Evolutionary conservation across 164 flowering plant genomes (phyloP), one percentile per base, ranked within the genome.

Genomic region (Piper longum): DNA sequence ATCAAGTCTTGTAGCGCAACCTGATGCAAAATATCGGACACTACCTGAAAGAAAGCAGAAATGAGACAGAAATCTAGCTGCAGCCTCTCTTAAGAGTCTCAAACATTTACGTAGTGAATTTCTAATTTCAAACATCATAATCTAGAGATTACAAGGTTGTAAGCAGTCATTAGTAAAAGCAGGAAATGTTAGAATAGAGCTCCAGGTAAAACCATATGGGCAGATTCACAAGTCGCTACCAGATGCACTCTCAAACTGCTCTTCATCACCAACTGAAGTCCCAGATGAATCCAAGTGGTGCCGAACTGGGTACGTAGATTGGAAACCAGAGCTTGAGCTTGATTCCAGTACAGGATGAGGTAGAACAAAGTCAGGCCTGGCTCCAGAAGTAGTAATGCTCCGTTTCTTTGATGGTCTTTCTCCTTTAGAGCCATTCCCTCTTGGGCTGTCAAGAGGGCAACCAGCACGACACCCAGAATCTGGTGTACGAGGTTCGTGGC

Each of bases 401-500:
- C 82, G 60, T 69, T 77, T 85, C 77, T 87, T 86, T 9, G 51
- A 63, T 19, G 79, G 66, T 66, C 84, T 81, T 64, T 80, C 84
- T 26, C 36, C 36, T 26, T 26, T 26, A 26, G 36, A 26, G 36
- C 36, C 36, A 26, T 26, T 26, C 5, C 63, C 62, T 60, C 40
- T 12, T 11, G 58, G 63, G 41, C 57, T 66, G 57, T 51, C 68
- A 39, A 45, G 26, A 0, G 63, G 58, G 45, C 62, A 66, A 36
- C 65, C 79, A 61, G 61, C 63, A 14, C 73, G 75, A 64, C 84
- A 80, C 41, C 82, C 83, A 57, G 89, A 89, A 73, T 89, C 93
- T n/a, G 98, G 98, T 0, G 98, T 89, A 62, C 75, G 69, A 1
- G 96, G 96, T 73, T 89, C 98, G 52, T 80, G 83, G 26, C 55